Percentiles rank a stretch among this genome's conserved stretches.
phyloP scores from a whole-genome alignment of 768 basidiomycete genomes.

The Kwoniella bestiolae region DNA sequence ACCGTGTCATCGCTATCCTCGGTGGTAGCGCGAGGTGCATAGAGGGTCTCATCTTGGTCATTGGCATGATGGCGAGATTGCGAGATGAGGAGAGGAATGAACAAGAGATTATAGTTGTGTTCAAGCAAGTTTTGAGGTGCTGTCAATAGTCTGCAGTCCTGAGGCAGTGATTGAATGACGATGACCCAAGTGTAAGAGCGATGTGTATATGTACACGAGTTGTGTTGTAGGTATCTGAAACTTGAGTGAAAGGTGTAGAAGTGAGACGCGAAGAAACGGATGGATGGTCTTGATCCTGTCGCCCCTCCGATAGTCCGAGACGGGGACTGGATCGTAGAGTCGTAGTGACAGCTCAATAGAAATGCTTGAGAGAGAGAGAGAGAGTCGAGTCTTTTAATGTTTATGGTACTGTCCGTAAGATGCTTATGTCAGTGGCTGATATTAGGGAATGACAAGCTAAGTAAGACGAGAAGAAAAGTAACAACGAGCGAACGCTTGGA shows the following conservation, averaged over 20 bases:
- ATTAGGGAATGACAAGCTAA: too few relatives aligned
- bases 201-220: neutral
- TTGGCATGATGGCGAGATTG: slow-evolving; percentile 3
- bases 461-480: neutral
- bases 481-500: too few relatives aligned
- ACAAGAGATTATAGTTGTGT: neutral
- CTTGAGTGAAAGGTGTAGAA: neutral
- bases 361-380: too few relatives aligned
- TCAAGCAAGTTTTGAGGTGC: too few relatives aligned
- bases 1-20: slow-evolving; percentile 22
- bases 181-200: too few relatives aligned
- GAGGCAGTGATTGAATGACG: too few relatives aligned
- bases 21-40: slow-evolving; percentile 33
- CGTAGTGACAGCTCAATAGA: neutral
- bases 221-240: neutral
- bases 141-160: too few relatives aligned
- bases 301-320: neutral
- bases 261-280: neutral
- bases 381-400: neutral
- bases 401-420: neutral
- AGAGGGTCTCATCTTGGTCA: slow-evolving; percentile 7
- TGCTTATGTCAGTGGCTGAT: slow-evolving; percentile 8
- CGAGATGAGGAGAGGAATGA: neutral
- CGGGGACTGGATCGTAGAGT: too few relatives aligned
- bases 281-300: neutral